A percentile compares a stretch with the other conserved stretches of the same genome.
Conservation (phyloP, 2,329 filamentous ascomycete species). For the Didymella lethalis region DNA sequence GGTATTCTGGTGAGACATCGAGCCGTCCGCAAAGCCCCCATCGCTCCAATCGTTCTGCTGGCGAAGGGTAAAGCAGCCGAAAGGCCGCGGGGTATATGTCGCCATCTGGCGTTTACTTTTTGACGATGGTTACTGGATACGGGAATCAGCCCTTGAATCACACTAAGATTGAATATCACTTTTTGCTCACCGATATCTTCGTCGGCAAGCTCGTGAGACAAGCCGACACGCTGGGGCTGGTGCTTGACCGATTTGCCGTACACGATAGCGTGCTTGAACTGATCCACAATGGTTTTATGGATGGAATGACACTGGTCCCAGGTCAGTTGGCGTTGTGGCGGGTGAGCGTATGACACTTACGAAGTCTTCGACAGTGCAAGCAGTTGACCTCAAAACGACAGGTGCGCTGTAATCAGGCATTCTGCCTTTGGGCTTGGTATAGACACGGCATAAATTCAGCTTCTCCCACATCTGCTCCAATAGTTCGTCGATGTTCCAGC, state of each 20-base stretch:
- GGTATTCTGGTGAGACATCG: constrained; percentile 44
- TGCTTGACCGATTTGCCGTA: constrained; percentile 99
- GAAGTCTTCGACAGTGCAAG: constrained; percentile 95
- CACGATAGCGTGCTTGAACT: constrained; percentile 94
- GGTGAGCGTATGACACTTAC: constrained; percentile 63
- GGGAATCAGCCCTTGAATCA: constrained; percentile 32
- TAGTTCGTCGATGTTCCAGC: constrained; percentile 97
- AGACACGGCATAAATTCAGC: constrained; percentile 87
- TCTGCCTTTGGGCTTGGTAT: constrained; percentile 97
- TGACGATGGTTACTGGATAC: constrained; percentile 53
- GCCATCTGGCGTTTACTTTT: constrained; percentile 45
- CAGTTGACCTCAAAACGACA: constrained; percentile 82
- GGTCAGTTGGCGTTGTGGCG: constrained; percentile 47
- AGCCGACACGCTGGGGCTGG: constrained; percentile 93
- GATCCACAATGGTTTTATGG: constrained; percentile 92
- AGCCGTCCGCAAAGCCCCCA: constrained; percentile 40
- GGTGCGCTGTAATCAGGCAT: constrained; percentile 91
- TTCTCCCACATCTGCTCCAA: constrained; percentile 99
- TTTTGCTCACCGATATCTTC: constrained; percentile 86
- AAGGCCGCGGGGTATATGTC: constrained; percentile 30
- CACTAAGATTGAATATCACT: neutral
- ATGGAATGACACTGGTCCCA: constrained; percentile 85
- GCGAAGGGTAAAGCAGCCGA: constrained; percentile 27
- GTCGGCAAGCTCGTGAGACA: constrained; percentile 89
- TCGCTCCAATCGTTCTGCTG: constrained; percentile 36